Evolutionary conservation across 169 alveolate genomes (phyloP).

Genomic region (Plasmodium billcollinsi): DNA sequence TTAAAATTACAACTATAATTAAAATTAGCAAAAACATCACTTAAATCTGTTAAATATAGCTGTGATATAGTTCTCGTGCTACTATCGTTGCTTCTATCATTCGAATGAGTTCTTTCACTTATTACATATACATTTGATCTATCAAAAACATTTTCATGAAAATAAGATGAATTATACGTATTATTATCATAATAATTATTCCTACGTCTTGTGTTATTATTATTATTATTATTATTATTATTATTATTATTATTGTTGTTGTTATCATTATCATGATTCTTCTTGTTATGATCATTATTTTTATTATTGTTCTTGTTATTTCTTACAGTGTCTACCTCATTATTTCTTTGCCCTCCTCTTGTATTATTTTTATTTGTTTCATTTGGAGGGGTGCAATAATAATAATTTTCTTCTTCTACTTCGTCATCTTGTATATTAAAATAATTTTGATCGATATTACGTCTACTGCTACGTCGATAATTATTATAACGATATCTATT

Average conservation of each 20-base stretch:
- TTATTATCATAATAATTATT: not conserved
- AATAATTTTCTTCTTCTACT: no score
- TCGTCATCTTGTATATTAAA: no score
- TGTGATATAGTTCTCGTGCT: not conserved
- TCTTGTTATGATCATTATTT: not conserved
- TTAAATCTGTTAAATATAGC: not conserved
- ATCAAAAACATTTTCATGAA: constrained; percentile 13
- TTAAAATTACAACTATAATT: constrained; percentile 3
- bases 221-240: not conserved
- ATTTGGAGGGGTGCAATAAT: not conserved
- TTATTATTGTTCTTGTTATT: not conserved
- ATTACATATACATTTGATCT: not conserved
- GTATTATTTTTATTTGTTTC: not conserved
- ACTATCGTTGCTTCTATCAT: not conserved
- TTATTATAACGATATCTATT: no score
- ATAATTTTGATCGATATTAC: no score
- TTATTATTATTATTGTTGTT: not conserved
- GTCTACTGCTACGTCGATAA: no score
- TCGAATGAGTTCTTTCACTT: not conserved
- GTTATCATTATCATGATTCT: no score
- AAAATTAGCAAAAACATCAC: not conserved
- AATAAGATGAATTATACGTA: not conserved
- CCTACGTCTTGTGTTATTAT: not conserved
- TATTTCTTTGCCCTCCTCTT: not conserved
- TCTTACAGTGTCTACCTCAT: not conserved